These are phyloP conservation scores for Ceratobasidium sp. DNA, from an alignment of 1,284 basidiomycete species.

Conservation along the genomic window DNA sequence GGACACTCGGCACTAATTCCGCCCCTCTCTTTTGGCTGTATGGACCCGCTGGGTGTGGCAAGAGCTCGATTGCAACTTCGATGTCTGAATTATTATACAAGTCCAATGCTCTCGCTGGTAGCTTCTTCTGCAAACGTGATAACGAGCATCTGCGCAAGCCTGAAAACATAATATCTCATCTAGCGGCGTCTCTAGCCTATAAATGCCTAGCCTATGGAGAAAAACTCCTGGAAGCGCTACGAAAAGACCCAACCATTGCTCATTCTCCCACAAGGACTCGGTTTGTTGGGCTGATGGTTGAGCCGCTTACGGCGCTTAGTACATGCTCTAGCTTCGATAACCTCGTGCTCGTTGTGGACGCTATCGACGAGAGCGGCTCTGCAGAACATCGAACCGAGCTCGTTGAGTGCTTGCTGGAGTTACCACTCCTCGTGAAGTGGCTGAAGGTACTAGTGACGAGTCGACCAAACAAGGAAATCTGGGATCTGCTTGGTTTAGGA, in stretches of 20 bases:
- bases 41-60: constrained; percentile 25
- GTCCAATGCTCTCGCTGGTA: neutral
- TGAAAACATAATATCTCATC: constrained; percentile 18
- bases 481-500: neutral
- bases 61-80: constrained; percentile 26
- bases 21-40: constrained; percentile 7
- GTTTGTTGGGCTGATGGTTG: too few relatives aligned
- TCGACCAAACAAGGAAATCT: constrained; percentile 34
- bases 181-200: constrained; percentile 17
- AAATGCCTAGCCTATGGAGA: constrained; percentile 1
- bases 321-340: too few relatives aligned
- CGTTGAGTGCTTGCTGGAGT: neutral
- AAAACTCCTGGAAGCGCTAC: constrained; percentile 2
- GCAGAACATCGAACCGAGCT: constrained; percentile 11
- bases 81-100: neutral
- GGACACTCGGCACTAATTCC: neutral
- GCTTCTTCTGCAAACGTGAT: constrained; percentile 32
- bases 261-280: neutral
- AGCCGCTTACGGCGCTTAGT: too few relatives aligned
- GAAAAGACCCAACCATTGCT: neutral
- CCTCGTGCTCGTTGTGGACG: constrained; percentile 27
- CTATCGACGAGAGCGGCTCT: constrained; percentile 30
- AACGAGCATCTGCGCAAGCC: constrained; percentile 13
- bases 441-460: constrained; percentile 46
- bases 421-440: neutral